These are phyloP conservation scores for Spathaspora hagerdaliae DNA, from an alignment of 805 yeast genomes.

Conservation along the genomic window DNA sequence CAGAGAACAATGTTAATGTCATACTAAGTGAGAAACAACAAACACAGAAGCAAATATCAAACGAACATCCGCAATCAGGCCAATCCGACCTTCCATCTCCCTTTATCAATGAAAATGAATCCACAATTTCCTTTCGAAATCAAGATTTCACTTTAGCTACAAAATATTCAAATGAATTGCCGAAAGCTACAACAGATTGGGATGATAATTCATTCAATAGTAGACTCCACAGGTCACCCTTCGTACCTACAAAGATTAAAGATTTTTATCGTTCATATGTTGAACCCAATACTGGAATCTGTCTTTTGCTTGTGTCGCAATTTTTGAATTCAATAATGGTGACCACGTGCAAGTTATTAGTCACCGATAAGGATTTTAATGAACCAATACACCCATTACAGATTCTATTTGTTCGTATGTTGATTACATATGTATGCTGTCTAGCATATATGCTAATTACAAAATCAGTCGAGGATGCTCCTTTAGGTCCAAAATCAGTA, in stretches of 20 bases:
- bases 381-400: constrained; percentile 73
- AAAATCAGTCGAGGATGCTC: constrained; percentile 51
- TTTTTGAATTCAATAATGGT: constrained; percentile 77
- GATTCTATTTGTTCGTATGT: constrained; percentile 74
- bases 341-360: constrained; percentile 68
- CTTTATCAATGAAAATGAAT: no score
- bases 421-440: constrained; percentile 61
- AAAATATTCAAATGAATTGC: no score
- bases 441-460: constrained; percentile 49
- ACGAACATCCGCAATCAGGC: no score
- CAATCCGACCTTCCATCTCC: no score
- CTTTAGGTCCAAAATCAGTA: constrained; percentile 64
- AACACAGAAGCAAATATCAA: no score
- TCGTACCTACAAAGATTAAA: background rate
- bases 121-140: no score
- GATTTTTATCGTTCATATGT: constrained; percentile 4
- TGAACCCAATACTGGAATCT: constrained; percentile 49
- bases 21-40: no score
- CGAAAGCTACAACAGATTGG: no score
- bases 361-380: constrained; percentile 55
- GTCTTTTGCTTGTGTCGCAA: constrained; percentile 58
- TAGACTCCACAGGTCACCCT: no score
- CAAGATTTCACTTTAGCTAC: no score
- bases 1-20: no score
- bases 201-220: no score